Conservation (phyloP, 116 monocot genomes). For the Posidonia oceanica region DNA sequence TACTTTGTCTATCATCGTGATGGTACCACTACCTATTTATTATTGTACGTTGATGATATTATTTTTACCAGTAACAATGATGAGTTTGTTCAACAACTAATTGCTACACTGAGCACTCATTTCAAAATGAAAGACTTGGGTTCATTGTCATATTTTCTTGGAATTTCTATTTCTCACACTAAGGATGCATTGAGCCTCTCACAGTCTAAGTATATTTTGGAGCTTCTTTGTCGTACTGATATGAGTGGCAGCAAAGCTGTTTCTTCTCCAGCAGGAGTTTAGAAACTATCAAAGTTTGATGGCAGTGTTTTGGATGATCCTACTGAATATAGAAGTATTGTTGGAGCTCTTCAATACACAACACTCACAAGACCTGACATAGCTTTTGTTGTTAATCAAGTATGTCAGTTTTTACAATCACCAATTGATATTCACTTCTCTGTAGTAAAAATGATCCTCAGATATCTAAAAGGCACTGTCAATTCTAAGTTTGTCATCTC, state of each 20-base stretch:
- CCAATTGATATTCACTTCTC: neutral
- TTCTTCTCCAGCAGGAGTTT: rapidly evolving
- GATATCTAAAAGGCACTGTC: neutral
- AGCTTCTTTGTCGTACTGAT: neutral
- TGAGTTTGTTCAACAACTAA: too few species aligned
- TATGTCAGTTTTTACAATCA: neutral
- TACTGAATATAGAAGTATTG: too few species aligned
- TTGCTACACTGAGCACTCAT: too few species aligned
- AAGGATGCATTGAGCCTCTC: too few species aligned
- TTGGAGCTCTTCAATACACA: neutral
- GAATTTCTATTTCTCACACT: too few species aligned
- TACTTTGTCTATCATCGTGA: too few species aligned
- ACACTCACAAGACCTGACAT: neutral
- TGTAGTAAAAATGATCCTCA: neutral
- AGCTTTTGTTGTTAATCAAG: neutral
- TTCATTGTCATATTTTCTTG: neutral
- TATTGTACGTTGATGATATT: too few species aligned
- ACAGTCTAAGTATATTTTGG: neutral
- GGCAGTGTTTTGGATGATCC: too few species aligned
- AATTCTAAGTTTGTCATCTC: neutral
- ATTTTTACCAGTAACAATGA: too few species aligned
- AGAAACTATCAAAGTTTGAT: neutral
- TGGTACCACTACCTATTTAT: too few species aligned
- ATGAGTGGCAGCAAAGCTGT: neutral
- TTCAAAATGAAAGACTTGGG: too few species aligned